Evolutionary conservation across 2,329 filamentous ascomycete species (phyloP).

Genomic region (Drechslerella stenobrocha): DNA sequence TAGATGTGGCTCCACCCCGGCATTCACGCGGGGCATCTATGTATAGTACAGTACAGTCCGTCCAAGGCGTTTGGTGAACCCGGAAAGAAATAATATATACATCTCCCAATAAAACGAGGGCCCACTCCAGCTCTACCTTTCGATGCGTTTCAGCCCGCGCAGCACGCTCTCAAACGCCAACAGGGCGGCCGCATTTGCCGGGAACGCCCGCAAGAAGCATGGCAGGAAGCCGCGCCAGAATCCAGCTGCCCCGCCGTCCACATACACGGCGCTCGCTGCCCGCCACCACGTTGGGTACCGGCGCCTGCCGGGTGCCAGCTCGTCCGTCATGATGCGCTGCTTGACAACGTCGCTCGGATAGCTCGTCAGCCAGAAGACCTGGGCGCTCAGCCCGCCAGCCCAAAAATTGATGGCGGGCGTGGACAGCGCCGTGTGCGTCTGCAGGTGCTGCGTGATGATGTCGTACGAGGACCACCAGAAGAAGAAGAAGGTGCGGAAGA

Average conservation of each 20-base stretch:
- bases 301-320: constrained; percentile 67
- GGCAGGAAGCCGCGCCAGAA: constrained; percentile 94
- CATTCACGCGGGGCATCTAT: no score
- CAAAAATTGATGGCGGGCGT: constrained; percentile 90
- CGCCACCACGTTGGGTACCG: constrained; percentile 76
- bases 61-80: no score
- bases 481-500: constrained; percentile 94
- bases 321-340: constrained; percentile 94
- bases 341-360: constrained; percentile 95
- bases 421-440: constrained; percentile 69
- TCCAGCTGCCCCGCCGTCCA: constrained; percentile 73
- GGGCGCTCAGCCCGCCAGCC: constrained; percentile 89
- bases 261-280: constrained; percentile 75
- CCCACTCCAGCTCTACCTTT: no score
- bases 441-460: constrained; percentile 71
- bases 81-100: no score
- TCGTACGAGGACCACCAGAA: constrained; percentile 99
- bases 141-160: constrained; percentile 32
- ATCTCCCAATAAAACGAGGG: no score
- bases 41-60: no score
- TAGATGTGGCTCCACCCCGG: no score
- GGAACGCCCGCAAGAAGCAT: constrained; percentile 90
- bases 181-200: constrained; percentile 90
- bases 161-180: constrained; percentile 92
- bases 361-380: constrained; percentile 90